Evolutionary conservation across 805 yeast species (phyloP).

Genomic region (Candida incommunis): DNA sequence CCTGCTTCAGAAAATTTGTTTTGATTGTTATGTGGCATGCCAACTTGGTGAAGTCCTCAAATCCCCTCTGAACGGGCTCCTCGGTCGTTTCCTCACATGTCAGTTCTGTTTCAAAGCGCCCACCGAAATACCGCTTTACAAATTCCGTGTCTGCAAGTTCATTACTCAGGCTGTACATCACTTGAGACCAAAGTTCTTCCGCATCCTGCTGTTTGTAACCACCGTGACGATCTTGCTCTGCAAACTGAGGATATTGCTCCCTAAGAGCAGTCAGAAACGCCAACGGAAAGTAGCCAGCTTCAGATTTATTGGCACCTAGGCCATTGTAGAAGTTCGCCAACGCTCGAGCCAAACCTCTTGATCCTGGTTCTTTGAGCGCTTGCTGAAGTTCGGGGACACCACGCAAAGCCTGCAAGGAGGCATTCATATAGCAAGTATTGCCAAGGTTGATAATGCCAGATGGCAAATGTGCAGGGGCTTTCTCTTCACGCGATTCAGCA

Average conservation of each 20-base stretch:
- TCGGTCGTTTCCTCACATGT: constrained; percentile 39
- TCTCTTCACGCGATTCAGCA: constrained; percentile 32
- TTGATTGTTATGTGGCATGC: constrained; percentile 77
- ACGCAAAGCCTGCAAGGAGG: constrained; percentile 46
- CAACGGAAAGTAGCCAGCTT: constrained; percentile 48
- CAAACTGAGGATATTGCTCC: constrained; percentile 71
- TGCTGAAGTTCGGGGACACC: constrained; percentile 35
- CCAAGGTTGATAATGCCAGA: constrained; percentile 59
- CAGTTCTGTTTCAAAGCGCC: constrained; percentile 47
- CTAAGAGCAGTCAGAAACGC: constrained; percentile 43
- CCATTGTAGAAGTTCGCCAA: constrained; percentile 19
- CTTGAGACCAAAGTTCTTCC: constrained; percentile 84
- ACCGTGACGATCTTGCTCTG: constrained; percentile 55
- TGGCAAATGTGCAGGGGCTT: constrained; percentile 33
- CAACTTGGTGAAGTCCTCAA: constrained; percentile 54
- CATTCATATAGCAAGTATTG: constrained; percentile 65
- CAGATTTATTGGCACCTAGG: constrained; percentile 13
- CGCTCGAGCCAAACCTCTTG: constrained; percentile 20
- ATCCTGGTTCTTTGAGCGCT: constrained; percentile 27
- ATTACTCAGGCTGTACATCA: constrained; percentile 39
- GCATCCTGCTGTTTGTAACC: constrained; percentile 92
- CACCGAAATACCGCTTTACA: constrained; percentile 44
- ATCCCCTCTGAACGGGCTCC: constrained; percentile 29
- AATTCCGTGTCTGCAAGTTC: constrained; percentile 14
- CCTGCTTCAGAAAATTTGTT: constrained; percentile 82